Percentiles rank a stretch among this genome's conserved stretches.
These are phyloP conservation scores for Sarocladiaceae sp. DNA, from an alignment of 2,329 filamentous ascomycete genomes.

Conservation along the genomic window DNA sequence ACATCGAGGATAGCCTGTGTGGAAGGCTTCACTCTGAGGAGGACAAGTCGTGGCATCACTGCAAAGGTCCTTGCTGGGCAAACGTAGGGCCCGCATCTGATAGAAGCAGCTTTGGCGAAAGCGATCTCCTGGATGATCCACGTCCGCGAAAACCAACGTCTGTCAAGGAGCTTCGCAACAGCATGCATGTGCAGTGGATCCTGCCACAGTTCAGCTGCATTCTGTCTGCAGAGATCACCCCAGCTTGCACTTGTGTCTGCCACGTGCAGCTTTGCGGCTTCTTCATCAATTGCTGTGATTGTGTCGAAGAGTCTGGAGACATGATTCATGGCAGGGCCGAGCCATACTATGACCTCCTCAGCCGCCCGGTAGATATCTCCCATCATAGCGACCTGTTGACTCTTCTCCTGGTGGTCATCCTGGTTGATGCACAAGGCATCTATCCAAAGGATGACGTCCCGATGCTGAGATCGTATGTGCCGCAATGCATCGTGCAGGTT, in stretches of 20 bases:
- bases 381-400: slow-evolving; percentile 10
- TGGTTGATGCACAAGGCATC: slow-evolving; percentile 12
- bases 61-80: neutral
- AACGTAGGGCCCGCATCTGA: neutral
- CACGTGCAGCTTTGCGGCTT: neutral
- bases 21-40: neutral
- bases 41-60: neutral
- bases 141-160: neutral
- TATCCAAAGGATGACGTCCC: neutral
- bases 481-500: neutral
- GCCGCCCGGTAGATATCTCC: slow-evolving; percentile 8
- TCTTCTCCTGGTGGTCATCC: slow-evolving; percentile 10
- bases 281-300: neutral
- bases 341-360: slow-evolving; percentile 9
- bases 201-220: neutral
- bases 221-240: neutral
- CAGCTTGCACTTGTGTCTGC: neutral
- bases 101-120: neutral
- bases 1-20: neutral
- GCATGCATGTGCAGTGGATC: neutral
- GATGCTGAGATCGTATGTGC: neutral
- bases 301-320: neutral
- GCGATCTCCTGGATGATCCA: slow-evolving; percentile 5
- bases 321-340: neutral
- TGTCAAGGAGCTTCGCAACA: neutral